Base-by-base conservation (phyloP, 352 stramenopile species). In the Phytophthora sp. region DNA sequence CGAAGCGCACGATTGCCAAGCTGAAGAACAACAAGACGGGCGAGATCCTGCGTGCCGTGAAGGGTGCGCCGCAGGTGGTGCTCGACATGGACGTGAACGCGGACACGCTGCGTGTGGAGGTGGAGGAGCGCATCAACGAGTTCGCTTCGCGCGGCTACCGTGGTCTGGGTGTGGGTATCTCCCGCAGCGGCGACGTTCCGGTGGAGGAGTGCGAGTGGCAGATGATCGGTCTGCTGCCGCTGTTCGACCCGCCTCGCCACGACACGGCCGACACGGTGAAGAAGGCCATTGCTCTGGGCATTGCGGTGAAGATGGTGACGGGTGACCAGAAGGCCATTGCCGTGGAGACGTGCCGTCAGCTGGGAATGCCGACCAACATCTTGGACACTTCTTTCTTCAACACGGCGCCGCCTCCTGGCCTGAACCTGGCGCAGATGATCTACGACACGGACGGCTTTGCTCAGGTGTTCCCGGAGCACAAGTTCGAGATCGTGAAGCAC, bases 281-380 rank as follows among this genome's bases (percentile, higher is more conserved):
- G 61, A 88, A 88, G 30, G 88, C 95, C 6, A 82, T 96, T 63
- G 81, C 93, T 62, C 77, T 95, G 13, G 96, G 96, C 43, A 92
- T 99, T 48, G 79, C 74, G 1, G 94, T 99, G 23, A 98, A 98
- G 77, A 98, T 98, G 94, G 90, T 99, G 34, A 99, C 96, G 24
- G 96, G 96, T 67, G 96, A 99, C 66, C 95, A 98, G 72, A 78
- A 84, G 32, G 78, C 90, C 30, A 98, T 98, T 69, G 95, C 92
- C 37, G 79, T 94, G 21, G 91, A 98, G 77, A 99, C 95, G 49
- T 93, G 88, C 54, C 86, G 82, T 73, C 76, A 87, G 43, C 57
- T 99, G 59, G 89, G 80, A 69, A 95, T 98, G 80, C 91, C 85
- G 11, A 92, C 83, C 6, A 90, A 94, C 69, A 94, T 95, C 52